These are phyloP conservation scores for Fusarium nygamai DNA, from an alignment of 2,329 filamentous ascomycete species.

Conservation along the genomic window DNA sequence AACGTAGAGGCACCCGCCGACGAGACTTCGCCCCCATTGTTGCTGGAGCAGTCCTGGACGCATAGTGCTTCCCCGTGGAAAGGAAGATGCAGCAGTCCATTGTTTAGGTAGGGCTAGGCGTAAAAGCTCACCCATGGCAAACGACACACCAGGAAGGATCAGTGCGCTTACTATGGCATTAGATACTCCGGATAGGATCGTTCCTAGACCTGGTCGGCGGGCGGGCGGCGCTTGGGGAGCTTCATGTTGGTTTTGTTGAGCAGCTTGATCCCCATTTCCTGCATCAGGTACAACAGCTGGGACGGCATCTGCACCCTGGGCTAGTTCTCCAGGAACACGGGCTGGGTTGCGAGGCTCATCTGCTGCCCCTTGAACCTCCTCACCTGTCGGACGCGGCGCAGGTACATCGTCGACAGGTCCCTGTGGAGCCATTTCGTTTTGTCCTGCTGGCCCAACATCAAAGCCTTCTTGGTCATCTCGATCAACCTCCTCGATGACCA, in stretches of 20 bases:
- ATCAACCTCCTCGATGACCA: slow-evolving; percentile 48
- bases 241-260: slow-evolving; percentile 42
- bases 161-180: slow-evolving; percentile 67
- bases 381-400: not conserved
- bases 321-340: not conserved
- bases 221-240: slow-evolving; percentile 50
- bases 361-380: not conserved
- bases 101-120: slow-evolving; percentile 72
- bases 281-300: slow-evolving; percentile 1
- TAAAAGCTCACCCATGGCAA: slow-evolving; percentile 79
- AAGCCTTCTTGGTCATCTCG: slow-evolving; percentile 56
- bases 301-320: not conserved
- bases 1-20: slow-evolving; percentile 89
- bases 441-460: slow-evolving; percentile 34
- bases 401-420: slow-evolving; percentile 2
- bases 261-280: slow-evolving; percentile 1
- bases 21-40: slow-evolving; percentile 87
- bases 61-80: slow-evolving; percentile 38
- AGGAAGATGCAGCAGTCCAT: slow-evolving; percentile 65
- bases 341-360: not conserved
- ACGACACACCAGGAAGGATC: slow-evolving; percentile 84
- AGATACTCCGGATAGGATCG: slow-evolving; percentile 54
- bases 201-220: slow-evolving; percentile 47
- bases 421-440: slow-evolving; percentile 19
- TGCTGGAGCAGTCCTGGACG: slow-evolving; percentile 78